Percentiles rank a stretch among this genome's conserved stretches.
These are phyloP conservation scores for Reutealis trisperma DNA, from an alignment of 345 rosid species.

Conservation along the genomic window DNA sequence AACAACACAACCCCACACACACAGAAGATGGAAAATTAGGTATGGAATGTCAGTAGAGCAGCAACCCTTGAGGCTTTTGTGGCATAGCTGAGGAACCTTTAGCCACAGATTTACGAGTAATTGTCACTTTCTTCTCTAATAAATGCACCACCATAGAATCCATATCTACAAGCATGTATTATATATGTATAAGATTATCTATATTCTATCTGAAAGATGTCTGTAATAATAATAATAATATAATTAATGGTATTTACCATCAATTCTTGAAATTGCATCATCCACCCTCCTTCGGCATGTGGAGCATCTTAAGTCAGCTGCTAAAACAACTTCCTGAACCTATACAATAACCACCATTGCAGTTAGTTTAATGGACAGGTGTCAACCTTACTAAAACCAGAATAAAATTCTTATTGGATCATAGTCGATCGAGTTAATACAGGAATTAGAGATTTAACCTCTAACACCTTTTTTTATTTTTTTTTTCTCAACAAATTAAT, in stretches of 20 bases:
- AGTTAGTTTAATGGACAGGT: background rate
- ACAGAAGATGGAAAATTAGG: background rate
- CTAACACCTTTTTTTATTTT: too few relatives aligned
- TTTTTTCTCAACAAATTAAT: too few relatives aligned
- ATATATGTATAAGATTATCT: too few relatives aligned
- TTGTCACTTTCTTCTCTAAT: slow-evolving; percentile 28
- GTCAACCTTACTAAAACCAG: too few relatives aligned
- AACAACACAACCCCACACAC: background rate
- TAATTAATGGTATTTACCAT: slow-evolving; percentile 10
- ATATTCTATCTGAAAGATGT: too few relatives aligned
- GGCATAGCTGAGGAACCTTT: background rate
- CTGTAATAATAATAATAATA: too few relatives aligned
- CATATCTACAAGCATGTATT: slow-evolving; percentile 18
- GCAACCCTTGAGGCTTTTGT: background rate
- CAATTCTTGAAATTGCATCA: slow-evolving; percentile 32
- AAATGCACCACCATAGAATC: slow-evolving; percentile 29
- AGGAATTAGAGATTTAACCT: too few relatives aligned
- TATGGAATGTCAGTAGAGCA: background rate
- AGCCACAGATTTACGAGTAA: slow-evolving; percentile 17
- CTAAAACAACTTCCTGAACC: slow-evolving; percentile 30
- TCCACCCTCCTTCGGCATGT: slow-evolving; percentile 29
- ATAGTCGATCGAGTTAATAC: too few relatives aligned
- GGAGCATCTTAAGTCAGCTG: slow-evolving; percentile 33
- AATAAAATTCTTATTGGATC: too few relatives aligned
- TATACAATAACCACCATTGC: background rate